Conservation (phyloP, 768 basidiomycete genomes). For the Trametes sanguinea region DNA sequence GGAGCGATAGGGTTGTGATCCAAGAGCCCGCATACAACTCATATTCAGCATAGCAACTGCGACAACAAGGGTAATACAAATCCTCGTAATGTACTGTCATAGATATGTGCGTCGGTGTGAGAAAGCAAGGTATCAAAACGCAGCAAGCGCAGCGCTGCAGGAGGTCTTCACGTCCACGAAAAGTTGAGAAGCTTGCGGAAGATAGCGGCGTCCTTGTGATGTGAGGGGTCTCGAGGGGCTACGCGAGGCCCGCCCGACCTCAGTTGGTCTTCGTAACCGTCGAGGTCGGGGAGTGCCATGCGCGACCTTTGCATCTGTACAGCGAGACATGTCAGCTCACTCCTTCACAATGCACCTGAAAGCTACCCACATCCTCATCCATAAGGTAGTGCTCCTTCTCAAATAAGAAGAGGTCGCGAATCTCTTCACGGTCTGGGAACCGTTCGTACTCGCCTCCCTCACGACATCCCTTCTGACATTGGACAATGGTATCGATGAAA, state of each 20-base stretch:
- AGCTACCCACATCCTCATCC: conserved; percentile 60
- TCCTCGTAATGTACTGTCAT: conserved; percentile 23
- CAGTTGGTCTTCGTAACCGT: conserved; percentile 31
- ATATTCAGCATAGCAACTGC: conserved; percentile 28
- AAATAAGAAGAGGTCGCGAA: conserved; percentile 54
- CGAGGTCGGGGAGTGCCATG: conserved; percentile 52
- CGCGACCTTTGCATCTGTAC: conserved; percentile 66
- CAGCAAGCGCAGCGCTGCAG: conserved; percentile 10
- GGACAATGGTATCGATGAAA: conserved; percentile 74
- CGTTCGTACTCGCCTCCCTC: conserved; percentile 49
- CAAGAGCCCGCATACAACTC: conserved; percentile 24
- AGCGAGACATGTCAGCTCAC: neutral
- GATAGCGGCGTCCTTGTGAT: conserved; percentile 31
- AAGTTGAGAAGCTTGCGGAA: conserved; percentile 32
- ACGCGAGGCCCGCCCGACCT: conserved; percentile 21
- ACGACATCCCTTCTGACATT: conserved; percentile 78
- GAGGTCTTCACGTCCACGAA: conserved; percentile 22
- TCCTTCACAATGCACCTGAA: neutral
- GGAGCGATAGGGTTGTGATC: conserved; percentile 8
- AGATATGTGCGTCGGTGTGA: conserved; percentile 21
- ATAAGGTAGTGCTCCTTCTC: conserved; percentile 54
- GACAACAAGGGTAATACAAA: conserved; percentile 25
- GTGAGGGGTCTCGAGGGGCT: conserved; percentile 26
- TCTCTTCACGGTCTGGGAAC: conserved; percentile 55
- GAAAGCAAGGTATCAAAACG: conserved; percentile 25